Base-by-base conservation (phyloP, 1,284 basidiomycete genomes). In the Boletus sp. region DNA sequence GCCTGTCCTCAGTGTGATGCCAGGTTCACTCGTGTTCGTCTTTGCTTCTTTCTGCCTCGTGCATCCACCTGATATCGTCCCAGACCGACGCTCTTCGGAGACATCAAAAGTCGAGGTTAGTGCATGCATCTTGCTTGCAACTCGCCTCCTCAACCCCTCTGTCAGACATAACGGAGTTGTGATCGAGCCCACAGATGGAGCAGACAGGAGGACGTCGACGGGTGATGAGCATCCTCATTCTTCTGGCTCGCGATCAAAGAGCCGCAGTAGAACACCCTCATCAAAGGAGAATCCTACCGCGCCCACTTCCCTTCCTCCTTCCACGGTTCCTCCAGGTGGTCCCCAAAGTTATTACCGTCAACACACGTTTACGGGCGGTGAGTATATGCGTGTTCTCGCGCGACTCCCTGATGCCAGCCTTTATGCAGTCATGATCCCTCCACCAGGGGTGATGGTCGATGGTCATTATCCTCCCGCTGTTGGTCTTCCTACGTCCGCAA, bases 1-100 rank as follows among this genome's bases (percentile, higher is more conserved):
- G 71, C 77, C 38, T 88, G 84, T 66, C 83, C 84, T 4, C 83
- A 87, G 59, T 88, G 84, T 54, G 83, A 87, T 58, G 82, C 85
- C 34, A 80, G 78, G 20, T 88, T 88, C 60, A 88, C 85, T 39
- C 71, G 84, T 65, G 84, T 86, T 64, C 62, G 81, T 74, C 34
- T 25, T 34, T n/a, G 41, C 20, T 48, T 46, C 41, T 23, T 44
- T 14, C 16, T 8, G 34, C 56, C 34, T 44, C 46, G 32, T 53
- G 46, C 20, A 34, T 17, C 16, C 14, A 44, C 8, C 51, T 64
- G 36, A 58, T 51, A 12, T 33, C 30, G 12, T 44, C 40, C 35
- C 46, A 82, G 80, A 77, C 78, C 25, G 80, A 82, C 62, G 80
- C 80, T 13, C 67, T 81, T 34, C 70, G 76, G 43, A 70, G 80